A percentile compares a stretch with the other conserved stretches of the same genome.
Evolutionary conservation across 1,284 basidiomycete genomes (phyloP).

Genomic region (Puccinia horiana): DNA sequence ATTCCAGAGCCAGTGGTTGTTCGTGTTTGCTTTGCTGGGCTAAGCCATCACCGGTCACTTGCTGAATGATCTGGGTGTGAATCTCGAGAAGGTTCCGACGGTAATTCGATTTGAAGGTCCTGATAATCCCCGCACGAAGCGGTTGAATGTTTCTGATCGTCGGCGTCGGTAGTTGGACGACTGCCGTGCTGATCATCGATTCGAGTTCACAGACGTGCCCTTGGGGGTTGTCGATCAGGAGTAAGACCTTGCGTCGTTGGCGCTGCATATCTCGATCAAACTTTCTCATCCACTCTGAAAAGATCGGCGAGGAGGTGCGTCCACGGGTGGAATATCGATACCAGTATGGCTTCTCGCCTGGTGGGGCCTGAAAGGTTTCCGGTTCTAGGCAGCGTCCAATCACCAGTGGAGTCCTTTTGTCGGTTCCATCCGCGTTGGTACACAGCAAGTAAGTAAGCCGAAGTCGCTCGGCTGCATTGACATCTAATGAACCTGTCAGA

Average conservation of each 20-base stretch:
- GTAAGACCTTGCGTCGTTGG: conserved; percentile 7
- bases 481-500: conserved; percentile 21
- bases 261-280: conserved; percentile 44
- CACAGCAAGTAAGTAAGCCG: conserved; percentile 35
- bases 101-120: conserved; percentile 39
- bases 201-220: conserved; percentile 18
- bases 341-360: conserved; percentile 7
- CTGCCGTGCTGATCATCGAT: conserved; percentile 5
- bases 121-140: conserved; percentile 23
- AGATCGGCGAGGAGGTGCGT: conserved; percentile 30
- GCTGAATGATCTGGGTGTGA: background rate
- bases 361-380: background rate
- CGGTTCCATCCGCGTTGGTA: conserved; percentile 28
- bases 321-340: conserved; percentile 30
- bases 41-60: background rate
- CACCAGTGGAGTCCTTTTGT: conserved; percentile 32
- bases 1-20: conserved; percentile 26
- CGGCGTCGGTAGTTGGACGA: background rate
- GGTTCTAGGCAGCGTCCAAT: conserved; percentile 15
- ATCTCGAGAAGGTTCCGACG: conserved; percentile 19
- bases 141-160: conserved; percentile 17
- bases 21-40: background rate
- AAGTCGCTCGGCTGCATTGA: conserved; percentile 14
- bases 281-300: conserved; percentile 47
- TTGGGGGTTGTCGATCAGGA: conserved; percentile 30